A percentile compares a stretch with the other conserved stretches of the same genome.
Conservation (phyloP, 345 rosid species). For the Citrus cavaleriei region DNA sequence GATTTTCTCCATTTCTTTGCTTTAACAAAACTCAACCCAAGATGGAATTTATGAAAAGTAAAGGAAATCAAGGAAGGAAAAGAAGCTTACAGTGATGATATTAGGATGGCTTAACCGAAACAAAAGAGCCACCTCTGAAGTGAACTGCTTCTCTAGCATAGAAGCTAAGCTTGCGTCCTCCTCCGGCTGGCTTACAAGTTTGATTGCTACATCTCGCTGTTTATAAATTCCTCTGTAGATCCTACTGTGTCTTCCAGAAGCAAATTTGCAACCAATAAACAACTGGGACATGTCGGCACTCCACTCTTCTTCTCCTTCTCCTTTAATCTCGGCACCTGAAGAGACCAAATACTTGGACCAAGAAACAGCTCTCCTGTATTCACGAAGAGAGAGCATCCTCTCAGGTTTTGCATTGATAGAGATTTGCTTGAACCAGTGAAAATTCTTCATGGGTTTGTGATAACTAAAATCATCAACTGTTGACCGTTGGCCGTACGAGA, state of each 20-base stretch:
- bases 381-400: constrained; percentile 64
- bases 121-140: constrained; percentile 68
- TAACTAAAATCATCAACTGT: constrained; percentile 30
- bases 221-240: constrained; percentile 70
- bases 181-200: constrained; percentile 71
- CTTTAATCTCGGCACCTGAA: constrained; percentile 70
- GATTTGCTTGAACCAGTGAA: constrained; percentile 54
- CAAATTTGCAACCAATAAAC: constrained; percentile 65
- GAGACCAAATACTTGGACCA: constrained; percentile 85
- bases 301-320: constrained; percentile 68
- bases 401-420: constrained; percentile 45
- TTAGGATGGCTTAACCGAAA: constrained; percentile 56
- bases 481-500: neutral
- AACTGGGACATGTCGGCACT: constrained; percentile 80
- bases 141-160: constrained; percentile 62
- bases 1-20: constrained; percentile 8
- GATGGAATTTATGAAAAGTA: neutral
- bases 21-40: neutral
- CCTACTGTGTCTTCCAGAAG: constrained; percentile 77
- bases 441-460: constrained; percentile 50
- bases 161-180: constrained; percentile 65
- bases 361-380: constrained; percentile 62
- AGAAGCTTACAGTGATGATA: constrained; percentile 58
- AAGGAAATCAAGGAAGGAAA: neutral
- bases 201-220: constrained; percentile 71